These are phyloP conservation scores for Exophiala mesophila DNA, from an alignment of 2,329 filamentous ascomycete genomes.

Conservation along the genomic window DNA sequence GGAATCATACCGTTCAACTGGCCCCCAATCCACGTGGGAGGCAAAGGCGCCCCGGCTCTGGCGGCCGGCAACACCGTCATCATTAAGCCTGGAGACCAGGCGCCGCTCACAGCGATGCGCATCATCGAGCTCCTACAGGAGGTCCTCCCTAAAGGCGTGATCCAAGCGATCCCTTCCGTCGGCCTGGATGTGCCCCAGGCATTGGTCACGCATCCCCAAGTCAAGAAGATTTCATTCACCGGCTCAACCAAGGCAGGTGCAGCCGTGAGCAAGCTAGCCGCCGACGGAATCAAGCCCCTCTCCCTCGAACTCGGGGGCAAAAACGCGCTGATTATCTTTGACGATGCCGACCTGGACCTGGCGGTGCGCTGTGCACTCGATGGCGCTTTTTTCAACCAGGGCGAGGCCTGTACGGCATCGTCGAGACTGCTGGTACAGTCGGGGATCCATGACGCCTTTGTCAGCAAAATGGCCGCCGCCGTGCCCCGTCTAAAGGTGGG, in stretches of 20 bases:
- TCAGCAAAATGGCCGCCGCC: constrained; percentile 5
- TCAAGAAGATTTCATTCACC: constrained; percentile 74
- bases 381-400: constrained; percentile 21
- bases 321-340: constrained; percentile 68
- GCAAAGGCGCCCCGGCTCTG: constrained; percentile 31
- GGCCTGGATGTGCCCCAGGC: constrained; percentile 68
- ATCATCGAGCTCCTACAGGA: constrained; percentile 30
- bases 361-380: constrained; percentile 48
- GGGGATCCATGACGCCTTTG: constrained; percentile 12
- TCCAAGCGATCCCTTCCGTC: constrained; percentile 42
- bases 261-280: constrained; percentile 64
- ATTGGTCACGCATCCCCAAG: constrained; percentile 59
- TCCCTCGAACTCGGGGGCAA: constrained; percentile 80
- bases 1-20: constrained; percentile 57
- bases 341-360: constrained; percentile 69
- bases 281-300: constrained; percentile 70
- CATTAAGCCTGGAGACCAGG: constrained; percentile 31
- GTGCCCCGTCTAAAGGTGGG: constrained; percentile 7
- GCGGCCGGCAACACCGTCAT: constrained; percentile 35
- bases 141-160: constrained; percentile 30
- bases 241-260: constrained; percentile 66
- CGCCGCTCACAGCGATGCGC: constrained; percentile 30
- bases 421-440: constrained; percentile 11
- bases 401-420: constrained; percentile 18
- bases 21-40: constrained; percentile 41